Evolutionary conservation across 371 early-diverging fungal species (phyloP), one percentile per base, ranked within the genome.

Genomic region (Vairimorpha necatrix): DNA sequence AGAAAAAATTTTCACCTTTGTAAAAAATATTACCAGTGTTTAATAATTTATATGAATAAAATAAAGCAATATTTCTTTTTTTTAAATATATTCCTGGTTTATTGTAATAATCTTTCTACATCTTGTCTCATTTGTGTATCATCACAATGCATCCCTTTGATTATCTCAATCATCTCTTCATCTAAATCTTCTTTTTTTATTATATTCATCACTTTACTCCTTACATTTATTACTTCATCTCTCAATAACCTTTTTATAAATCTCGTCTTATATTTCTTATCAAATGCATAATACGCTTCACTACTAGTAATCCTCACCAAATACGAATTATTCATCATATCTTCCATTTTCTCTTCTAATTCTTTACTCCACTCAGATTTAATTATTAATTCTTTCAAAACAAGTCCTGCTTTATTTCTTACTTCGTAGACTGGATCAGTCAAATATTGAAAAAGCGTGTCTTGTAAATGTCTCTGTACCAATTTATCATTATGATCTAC

Each of bases 381-480:
- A 24, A 9, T 30, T 42, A 74, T 67, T 38, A 74, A 28, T 32
- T 74, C 60, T 42, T 34, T 47, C 11, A 74, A 14, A 1, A 53
- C 46, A 20, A 1, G n/a, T 0, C 48, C 47, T 11, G 47, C 68
- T 28, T 60, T 67, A 38, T 38, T 32, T 58, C 75, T 75, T 38
- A 75, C 62, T 39, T 75, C 75, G 48, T 48, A 46, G 13, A 69
- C 75, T 16, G 22, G 24, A 56, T 75, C 75, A 11, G 13, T 13
- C 14, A 75, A 69, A 54, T 69, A 75, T 36, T 50, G 28, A 62
- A 75, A 69, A 14, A 75, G 58, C 14, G 48, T 53, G 38, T 69
- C 65, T 62, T 28, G 33, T 24, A 72, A 34, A 47, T 50, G 65
- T 38, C 36, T 39, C 32, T 63, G 14, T 24, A 63, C 34, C 30